Percentiles rank a stretch among this genome's conserved stretches.
phyloP scores from a whole-genome alignment of 2,329 filamentous ascomycete genomes.

The Sordariomycetes sp. region DNA sequence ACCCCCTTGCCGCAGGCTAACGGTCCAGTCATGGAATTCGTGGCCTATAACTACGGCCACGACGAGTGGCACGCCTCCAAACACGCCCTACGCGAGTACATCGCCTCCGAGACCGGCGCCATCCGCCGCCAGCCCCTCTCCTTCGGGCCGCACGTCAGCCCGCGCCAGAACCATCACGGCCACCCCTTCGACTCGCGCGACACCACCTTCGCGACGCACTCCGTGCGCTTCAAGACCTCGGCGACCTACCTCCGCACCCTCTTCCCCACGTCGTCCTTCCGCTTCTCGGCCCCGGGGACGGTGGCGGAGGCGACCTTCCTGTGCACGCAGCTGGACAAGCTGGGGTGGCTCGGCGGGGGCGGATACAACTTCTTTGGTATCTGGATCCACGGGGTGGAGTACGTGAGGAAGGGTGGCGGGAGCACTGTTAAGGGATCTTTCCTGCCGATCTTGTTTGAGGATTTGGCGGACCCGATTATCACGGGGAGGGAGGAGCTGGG shows the following conservation, averaged over 20 bases:
- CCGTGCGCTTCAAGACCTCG: constrained; percentile 38
- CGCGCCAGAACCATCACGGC: constrained; percentile 10
- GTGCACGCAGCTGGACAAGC: constrained; percentile 30
- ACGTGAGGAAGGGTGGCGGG: constrained; percentile 37
- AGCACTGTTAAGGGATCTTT: constrained; percentile 37
- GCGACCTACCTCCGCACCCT: constrained; percentile 36
- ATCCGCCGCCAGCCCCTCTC: constrained; percentile 10
- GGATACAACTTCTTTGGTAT: constrained; percentile 49
- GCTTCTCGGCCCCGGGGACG: constrained; percentile 30
- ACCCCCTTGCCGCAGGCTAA: neutral
- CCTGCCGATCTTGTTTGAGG: constrained; percentile 47
- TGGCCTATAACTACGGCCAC: constrained; percentile 5
- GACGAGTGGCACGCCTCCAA: constrained; percentile 12
- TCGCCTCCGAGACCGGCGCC: constrained; percentile 7
- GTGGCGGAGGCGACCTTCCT: constrained; percentile 31
- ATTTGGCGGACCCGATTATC: constrained; percentile 46
- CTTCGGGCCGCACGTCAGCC: constrained; percentile 13
- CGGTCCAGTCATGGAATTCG: constrained; percentile 2
- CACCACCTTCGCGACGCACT: constrained; percentile 30
- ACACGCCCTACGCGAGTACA: constrained; percentile 6
- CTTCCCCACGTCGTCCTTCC: constrained; percentile 28
- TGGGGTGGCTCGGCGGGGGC: constrained; percentile 50
- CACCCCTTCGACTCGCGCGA: neutral
- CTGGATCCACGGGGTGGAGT: constrained; percentile 52
- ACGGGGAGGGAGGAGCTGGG: constrained; percentile 50